These are phyloP conservation scores for Afroboletus lepidellus DNA, from an alignment of 1,284 basidiomycete genomes.

Conservation along the genomic window DNA sequence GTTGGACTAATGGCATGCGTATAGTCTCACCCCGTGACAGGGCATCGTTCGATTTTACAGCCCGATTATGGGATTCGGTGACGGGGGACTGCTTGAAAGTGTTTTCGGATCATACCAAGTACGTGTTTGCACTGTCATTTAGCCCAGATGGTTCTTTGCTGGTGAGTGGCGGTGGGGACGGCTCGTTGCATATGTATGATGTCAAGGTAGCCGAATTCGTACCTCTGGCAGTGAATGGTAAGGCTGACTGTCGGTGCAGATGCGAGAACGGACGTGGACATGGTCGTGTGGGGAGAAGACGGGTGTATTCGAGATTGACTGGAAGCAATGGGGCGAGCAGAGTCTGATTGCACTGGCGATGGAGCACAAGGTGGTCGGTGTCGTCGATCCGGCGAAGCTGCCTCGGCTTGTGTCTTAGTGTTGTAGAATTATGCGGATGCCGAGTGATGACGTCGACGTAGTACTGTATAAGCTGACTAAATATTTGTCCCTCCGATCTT, in stretches of 20 bases:
- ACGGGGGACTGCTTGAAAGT: constrained; percentile 69
- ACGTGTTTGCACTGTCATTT: constrained; percentile 68
- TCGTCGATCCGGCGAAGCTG: constrained; percentile 35
- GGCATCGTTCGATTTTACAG: constrained; percentile 73
- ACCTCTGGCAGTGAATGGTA: neutral
- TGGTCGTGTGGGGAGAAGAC: constrained; percentile 37
- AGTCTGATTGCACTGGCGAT: constrained; percentile 38
- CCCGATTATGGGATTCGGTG: constrained; percentile 74
- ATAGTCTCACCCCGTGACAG: constrained; percentile 36
- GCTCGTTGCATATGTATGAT: constrained; percentile 35
- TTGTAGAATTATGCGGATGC: neutral
- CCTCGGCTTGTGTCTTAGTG: constrained; percentile 1
- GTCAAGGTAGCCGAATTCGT: constrained; percentile 26
- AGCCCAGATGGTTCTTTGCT: constrained; percentile 55
- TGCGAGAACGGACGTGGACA: constrained; percentile 32
- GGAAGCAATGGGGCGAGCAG: constrained; percentile 33
- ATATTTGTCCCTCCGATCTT: neutral
- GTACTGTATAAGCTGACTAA: constrained; percentile 18
- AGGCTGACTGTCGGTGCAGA: constrained; percentile 19
- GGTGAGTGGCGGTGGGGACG: constrained; percentile 39
- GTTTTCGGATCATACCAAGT: constrained; percentile 62
- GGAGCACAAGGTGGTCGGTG: constrained; percentile 36
- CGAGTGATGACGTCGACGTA: neutral
- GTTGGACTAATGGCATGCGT: neutral
- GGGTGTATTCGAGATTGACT: constrained; percentile 40